Conservation (phyloP, 352 stramenopile species). For the Nothophytophthora sp. region DNA sequence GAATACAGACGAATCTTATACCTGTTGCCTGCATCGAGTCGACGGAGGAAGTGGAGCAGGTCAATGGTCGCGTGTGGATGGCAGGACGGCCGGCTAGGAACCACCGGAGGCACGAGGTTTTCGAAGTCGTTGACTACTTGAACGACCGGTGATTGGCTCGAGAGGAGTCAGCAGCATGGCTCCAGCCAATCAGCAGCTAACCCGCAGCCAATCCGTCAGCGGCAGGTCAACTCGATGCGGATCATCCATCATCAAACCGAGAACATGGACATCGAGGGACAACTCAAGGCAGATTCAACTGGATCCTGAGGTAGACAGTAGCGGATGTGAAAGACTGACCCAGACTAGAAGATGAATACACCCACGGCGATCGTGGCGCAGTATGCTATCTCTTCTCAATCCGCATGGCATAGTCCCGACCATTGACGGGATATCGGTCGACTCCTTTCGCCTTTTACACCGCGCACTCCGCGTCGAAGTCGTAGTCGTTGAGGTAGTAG, state of each 20-base stretch:
- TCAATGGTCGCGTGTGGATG: constrained; percentile 5
- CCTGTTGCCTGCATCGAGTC: neutral
- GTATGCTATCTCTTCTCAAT: no score
- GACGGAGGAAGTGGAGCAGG: constrained; percentile 1
- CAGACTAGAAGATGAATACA: neutral
- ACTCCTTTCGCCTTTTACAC: constrained; percentile 16
- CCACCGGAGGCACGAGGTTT: constrained; percentile 23
- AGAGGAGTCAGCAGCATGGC: constrained; percentile 15
- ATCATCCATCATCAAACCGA: no score
- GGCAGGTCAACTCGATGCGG: no score
- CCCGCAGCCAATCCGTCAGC: no score
- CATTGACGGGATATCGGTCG: no score
- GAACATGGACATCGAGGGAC: no score
- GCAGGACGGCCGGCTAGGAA: constrained; percentile 10
- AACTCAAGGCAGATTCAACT: no score
- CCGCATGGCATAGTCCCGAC: no score
- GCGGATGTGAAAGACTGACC: no score
- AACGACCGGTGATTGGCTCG: constrained; percentile 16
- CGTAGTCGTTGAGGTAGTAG: constrained; percentile 51
- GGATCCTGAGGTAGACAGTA: no score
- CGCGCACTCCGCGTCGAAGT: constrained; percentile 32
- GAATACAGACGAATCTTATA: no score
- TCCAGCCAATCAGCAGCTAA: constrained; percentile 27
- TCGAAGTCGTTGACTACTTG: constrained; percentile 4
- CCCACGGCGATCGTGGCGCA: neutral